Base-by-base conservation (phyloP, 805 yeast species). In the Candida coleopterorum region DNA sequence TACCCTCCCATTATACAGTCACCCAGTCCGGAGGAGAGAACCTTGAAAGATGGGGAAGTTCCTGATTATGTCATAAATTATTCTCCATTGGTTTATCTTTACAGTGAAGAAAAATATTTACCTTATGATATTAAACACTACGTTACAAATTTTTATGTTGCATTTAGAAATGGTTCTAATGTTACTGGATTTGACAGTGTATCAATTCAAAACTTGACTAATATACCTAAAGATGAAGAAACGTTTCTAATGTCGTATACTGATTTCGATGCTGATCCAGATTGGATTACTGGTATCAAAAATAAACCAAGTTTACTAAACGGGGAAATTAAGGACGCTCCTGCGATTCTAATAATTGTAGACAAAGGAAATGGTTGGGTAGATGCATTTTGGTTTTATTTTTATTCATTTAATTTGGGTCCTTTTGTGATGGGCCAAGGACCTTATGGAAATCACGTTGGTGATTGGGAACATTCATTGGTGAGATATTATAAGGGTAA, bases 371-470 rank as follows among this genome's bases (percentile, higher is more conserved):
- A 87, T 47, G 96, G 95, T 3, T 81, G 93, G 86, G 84, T 89
- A 0, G 98, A 90, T 56, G 86, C 97, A 0, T 90, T 76, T 55
- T 90, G 97, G 97, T 93, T 90, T 57, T 89, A 86, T 54, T 90
- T 90, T 54, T 90, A 93, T 55, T 82, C 95, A 2, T 90, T 90
- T 66, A 90, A 90, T 55, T 66, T 85, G 45, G 98, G 98, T 0
- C 97, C 98, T 0, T 90, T 81, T 61, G 97, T 90, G 8, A 88
- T 90, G 97, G 97, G 97, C 3, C 74, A 76, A 25, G 98, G 98
- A 0, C 98, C 98, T 0, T 93, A 83, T 66, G 98, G 98, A 0
- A 85, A 90, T 55, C 98, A 90, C 54, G 79, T 93, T 23, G 98
- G 97, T 6, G 98, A 90, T 63, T 90, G 98, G 98, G 98, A 90